These are phyloP conservation scores for Coffea canephora DNA, from an alignment of 257 asterid genomes.

Conservation along the genomic window DNA sequence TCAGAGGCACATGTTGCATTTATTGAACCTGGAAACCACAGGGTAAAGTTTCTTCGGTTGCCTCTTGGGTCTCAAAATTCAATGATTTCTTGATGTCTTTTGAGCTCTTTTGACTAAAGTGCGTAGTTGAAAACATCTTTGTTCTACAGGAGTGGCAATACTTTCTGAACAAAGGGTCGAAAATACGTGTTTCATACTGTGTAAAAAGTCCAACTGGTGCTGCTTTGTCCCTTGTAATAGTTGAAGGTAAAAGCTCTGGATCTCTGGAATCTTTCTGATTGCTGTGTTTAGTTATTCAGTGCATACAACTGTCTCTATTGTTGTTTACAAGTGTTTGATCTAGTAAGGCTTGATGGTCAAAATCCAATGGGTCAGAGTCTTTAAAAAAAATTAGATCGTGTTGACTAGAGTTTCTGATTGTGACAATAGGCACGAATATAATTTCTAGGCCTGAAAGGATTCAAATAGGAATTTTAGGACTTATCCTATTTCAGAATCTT, in stretches of 20 bases:
- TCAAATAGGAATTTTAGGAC: background rate
- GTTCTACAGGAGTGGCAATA: conserved; percentile 23
- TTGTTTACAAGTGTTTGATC: background rate
- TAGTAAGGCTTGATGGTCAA: background rate
- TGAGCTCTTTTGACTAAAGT: background rate
- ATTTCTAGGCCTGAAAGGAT: background rate
- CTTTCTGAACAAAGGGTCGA: conserved; percentile 28
- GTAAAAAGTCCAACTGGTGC: conserved; percentile 20
- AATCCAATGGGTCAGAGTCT: background rate
- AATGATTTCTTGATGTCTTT: background rate
- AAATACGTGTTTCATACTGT: conserved; percentile 13
- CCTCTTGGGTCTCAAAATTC: background rate
- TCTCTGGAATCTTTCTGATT: background rate
- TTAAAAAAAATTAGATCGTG: background rate
- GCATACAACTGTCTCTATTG: background rate
- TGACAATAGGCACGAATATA: background rate
- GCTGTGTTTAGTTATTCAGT: background rate
- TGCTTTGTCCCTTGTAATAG: conserved; percentile 24
- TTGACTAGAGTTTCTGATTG: background rate
- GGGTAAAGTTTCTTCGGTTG: conserved; percentile 6
- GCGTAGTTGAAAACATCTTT: background rate
- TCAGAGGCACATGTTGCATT: conserved; percentile 22
- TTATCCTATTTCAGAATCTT: background rate
- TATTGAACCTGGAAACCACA: conserved; percentile 17
- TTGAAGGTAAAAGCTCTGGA: conserved; percentile 20